Base-by-base conservation (phyloP, 805 yeast species). In the Saccharomycopsis malanga region DNA sequence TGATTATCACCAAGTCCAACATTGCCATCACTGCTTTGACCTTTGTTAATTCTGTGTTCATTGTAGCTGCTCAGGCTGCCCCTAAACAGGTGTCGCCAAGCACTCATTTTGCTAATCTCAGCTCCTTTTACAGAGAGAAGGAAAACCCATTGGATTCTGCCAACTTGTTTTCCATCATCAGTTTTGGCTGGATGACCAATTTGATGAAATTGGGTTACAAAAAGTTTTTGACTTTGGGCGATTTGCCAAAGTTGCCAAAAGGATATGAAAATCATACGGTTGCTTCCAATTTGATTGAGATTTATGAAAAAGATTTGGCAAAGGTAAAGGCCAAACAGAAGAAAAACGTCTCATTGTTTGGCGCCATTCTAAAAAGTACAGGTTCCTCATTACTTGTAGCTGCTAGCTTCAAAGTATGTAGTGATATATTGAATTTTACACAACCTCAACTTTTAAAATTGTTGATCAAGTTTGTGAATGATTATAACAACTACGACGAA, bases 121-220 rank as follows among this genome's bases (percentile, higher is more conserved):
- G 56, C 38, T 60, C 58, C 25, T 62, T 53, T 17, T 52, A 61
- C 2, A 53, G 57, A 37, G 59, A 60, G 44, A 63, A 63, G 43
- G 55, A 53, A 37, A 59, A 61, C 38, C 83, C 81, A 1, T 65
- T 68, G 36, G 81, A 77, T 34, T 62, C 61, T 46, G 85, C 87
- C 10, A 81, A 89, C 60, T 67, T 88, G 14, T 77, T 91, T 53
- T 82, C 95, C 2, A 70, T 76, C 44, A 68, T 91, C 44, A 81
- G 95, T 0, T 91, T 93, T 62, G 67, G 80, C 23, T 93, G 98
- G 98, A 87, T 93, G 95, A 79, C 87, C 18, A 79, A 75, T 1
- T 67, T 93, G 57, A 87, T 93, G 81, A 75, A 68, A 55, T 76
- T 76, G 45, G 98, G 98, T 14, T 83, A 82, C 57, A 67, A 71